These are phyloP conservation scores for Lactifluus hygrophoroides DNA, from an alignment of 768 basidiomycete species.

Conservation along the genomic window DNA sequence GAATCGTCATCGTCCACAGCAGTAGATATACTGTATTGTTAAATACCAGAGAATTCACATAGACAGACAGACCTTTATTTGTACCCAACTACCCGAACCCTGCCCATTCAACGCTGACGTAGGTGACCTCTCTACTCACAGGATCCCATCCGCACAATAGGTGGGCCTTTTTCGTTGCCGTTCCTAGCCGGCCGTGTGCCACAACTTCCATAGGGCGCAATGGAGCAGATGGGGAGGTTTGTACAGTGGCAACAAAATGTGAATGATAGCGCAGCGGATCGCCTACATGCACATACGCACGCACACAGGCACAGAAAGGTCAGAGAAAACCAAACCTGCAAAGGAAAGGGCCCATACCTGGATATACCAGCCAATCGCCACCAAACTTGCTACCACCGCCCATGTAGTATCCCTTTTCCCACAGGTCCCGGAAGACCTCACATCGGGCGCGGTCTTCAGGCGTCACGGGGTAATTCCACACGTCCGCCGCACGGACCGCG, in stretches of 20 bases:
- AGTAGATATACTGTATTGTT: not conserved
- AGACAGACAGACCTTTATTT: not conserved
- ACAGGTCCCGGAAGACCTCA: constrained; percentile 69
- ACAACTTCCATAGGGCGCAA: constrained; percentile 90
- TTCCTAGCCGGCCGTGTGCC: constrained; percentile 90
- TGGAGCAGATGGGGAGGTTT: constrained; percentile 48
- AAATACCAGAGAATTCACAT: not conserved
- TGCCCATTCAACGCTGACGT: constrained; percentile 84
- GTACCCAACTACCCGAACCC: constrained; percentile 57
- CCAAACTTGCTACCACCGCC: constrained; percentile 92
- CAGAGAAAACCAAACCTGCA: not conserved
- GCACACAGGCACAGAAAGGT: not conserved
- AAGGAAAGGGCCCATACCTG: constrained; percentile 45
- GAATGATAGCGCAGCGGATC: constrained; percentile 96
- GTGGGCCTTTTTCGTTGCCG: constrained; percentile 95
- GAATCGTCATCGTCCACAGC: not conserved
- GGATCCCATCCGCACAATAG: constrained; percentile 86
- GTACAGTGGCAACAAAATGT: constrained; percentile 83
- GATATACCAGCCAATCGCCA: constrained; percentile 93
- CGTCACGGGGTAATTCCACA: constrained; percentile 71
- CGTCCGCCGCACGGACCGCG: constrained; percentile 52
- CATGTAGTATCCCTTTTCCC: constrained; percentile 80
- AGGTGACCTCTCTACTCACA: constrained; percentile 51
- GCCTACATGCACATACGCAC: constrained; percentile 36
- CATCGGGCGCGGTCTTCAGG: constrained; percentile 65